Base-by-base conservation (phyloP, 2,329 filamentous ascomycete genomes). In the Blastomyces percursus region DNA sequence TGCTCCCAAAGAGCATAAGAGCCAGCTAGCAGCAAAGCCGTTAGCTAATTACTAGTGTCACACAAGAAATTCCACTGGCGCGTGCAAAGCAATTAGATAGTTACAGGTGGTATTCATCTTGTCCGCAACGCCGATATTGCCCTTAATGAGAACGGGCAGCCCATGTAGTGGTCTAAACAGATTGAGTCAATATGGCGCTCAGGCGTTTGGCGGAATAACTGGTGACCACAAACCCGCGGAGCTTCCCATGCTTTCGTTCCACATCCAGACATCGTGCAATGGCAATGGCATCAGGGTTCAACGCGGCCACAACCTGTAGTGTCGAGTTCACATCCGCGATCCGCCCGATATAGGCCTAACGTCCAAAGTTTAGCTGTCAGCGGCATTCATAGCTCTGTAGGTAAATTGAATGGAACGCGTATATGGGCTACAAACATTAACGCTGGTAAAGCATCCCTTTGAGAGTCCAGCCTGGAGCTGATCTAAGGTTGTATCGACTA, bases 91-190 rank as follows among this genome's bases (percentile, higher is more conserved):
- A 38, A 14, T 35, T 16, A 38, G 21, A 32, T 30, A 11, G 0
- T 46, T 62, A 74, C 73, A 77, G 1, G 82, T 85, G 65, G 83
- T 87, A 68, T 84, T 81, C 83, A 87, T 85, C 63, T 77, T 71
- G 69, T 88, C 85, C 1, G 74, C 70, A 0, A 85, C 88, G 16
- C 81, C 85, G 58, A 89, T 86, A 69, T 86, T 87, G 73, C 86
- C 82, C 71, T 89, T 89, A 73, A 88, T 77, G 5, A 88, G 73
- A 30, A 88, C 81, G 0, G 86, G 86, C 3, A 88, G 79, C 6
- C 86, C 86, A 69, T 88, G 84, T 0, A 87, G 75, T 1, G 83
- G 83, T 0, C 80, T 78, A 59, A 59, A 16, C 32, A 35, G 40
- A 9, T 11, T 65, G 63, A 8, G 57, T 59, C 57, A 59, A 35